A percentile compares a stretch with the other conserved stretches of the same genome.
Evolutionary conservation across 805 yeast species (phyloP).

Genomic region (Ogataea naganishii): DNA sequence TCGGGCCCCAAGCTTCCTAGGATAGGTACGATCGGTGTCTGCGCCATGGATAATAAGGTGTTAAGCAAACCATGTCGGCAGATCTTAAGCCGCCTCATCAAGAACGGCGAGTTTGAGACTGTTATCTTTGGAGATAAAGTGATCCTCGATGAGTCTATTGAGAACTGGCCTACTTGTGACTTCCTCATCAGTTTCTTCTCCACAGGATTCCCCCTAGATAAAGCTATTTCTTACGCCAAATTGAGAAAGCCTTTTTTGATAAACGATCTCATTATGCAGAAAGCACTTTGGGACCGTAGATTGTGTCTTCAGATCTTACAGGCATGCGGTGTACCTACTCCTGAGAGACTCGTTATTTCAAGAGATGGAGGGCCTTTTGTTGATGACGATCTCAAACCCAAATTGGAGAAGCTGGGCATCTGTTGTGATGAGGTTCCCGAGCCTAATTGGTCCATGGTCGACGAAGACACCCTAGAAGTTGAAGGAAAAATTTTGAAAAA

Average conservation of each 20-base stretch:
- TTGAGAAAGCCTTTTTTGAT: slow-evolving; percentile 83
- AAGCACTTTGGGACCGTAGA: slow-evolving; percentile 95
- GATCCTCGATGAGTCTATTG: slow-evolving; percentile 83
- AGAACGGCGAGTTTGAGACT: slow-evolving; percentile 92
- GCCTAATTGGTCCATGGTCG: slow-evolving; percentile 82
- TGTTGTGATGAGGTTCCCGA: slow-evolving; percentile 41
- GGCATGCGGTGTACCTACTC: slow-evolving; percentile 82
- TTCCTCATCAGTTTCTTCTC: slow-evolving; percentile 88
- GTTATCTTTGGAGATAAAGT: slow-evolving; percentile 97
- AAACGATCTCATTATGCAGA: slow-evolving; percentile 86
- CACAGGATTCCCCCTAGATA: slow-evolving; percentile 93
- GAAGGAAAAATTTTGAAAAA: slow-evolving; percentile 66
- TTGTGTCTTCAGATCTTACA: slow-evolving; percentile 73
- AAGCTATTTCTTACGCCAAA: slow-evolving; percentile 86
- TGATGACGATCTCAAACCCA: slow-evolving; percentile 54
- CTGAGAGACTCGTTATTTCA: slow-evolving; percentile 77
- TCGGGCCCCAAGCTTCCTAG: slow-evolving; percentile 49
- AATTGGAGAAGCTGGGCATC: slow-evolving; percentile 56
- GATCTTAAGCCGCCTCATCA: slow-evolving; percentile 79
- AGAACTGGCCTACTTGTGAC: slow-evolving; percentile 99
- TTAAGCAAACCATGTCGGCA: slow-evolving; percentile 92
- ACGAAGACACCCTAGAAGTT: slow-evolving; percentile 73
- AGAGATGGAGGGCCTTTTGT: slow-evolving; percentile 96
- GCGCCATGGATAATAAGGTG: slow-evolving; percentile 98
- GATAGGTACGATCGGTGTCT: slow-evolving; percentile 92